Evolutionary conservation across 352 stramenopile species (phyloP).

Genomic region (Phytophthora fragariaefolia): DNA sequence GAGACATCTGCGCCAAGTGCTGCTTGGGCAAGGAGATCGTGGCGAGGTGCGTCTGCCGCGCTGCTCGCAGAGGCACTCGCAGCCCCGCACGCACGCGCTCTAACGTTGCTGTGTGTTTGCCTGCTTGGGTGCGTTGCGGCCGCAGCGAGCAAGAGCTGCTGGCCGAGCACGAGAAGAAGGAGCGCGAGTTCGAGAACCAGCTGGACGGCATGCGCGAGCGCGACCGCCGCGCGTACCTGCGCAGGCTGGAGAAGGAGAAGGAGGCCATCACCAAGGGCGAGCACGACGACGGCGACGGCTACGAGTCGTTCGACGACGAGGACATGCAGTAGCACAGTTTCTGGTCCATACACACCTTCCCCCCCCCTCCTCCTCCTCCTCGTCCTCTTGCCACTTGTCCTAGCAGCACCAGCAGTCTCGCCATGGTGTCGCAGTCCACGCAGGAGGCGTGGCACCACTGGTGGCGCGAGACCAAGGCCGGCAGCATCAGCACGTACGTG

Average conservation of each 20-base stretch:
- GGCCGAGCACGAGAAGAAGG: slow-evolving; percentile 50
- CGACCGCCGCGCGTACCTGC: slow-evolving; percentile 73
- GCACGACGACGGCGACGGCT: slow-evolving; percentile 35
- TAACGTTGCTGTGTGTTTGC: no score
- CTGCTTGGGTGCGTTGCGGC: slow-evolving; percentile 22
- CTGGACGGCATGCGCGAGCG: slow-evolving; percentile 79
- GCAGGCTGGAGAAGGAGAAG: slow-evolving; percentile 70
- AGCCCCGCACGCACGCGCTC: no score
- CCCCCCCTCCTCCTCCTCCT: no score
- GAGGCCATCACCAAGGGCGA: slow-evolving; percentile 43
- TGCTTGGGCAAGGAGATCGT: slow-evolving; percentile 79
- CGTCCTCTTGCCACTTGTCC: no score
- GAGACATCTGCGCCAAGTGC: slow-evolving; percentile 92
- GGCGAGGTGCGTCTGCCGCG: slow-evolving; percentile 53
- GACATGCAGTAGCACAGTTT: slow-evolving; percentile 42
- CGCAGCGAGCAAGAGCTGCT: slow-evolving; percentile 64
- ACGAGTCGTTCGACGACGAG: slow-evolving; percentile 65
- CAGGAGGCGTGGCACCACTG: slow-evolving; percentile 59
- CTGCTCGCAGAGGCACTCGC: no score
- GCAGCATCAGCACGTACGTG: slow-evolving; percentile 63
- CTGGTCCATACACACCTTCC: no score
- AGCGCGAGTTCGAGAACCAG: slow-evolving; percentile 57
- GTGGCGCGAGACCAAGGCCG: slow-evolving; percentile 61
- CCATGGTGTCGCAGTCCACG: slow-evolving; percentile 55
- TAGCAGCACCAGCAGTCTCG: no score